These are phyloP conservation scores for Solanum habrochaites DNA, from an alignment of 257 asterid species.

Conservation along the genomic window DNA sequence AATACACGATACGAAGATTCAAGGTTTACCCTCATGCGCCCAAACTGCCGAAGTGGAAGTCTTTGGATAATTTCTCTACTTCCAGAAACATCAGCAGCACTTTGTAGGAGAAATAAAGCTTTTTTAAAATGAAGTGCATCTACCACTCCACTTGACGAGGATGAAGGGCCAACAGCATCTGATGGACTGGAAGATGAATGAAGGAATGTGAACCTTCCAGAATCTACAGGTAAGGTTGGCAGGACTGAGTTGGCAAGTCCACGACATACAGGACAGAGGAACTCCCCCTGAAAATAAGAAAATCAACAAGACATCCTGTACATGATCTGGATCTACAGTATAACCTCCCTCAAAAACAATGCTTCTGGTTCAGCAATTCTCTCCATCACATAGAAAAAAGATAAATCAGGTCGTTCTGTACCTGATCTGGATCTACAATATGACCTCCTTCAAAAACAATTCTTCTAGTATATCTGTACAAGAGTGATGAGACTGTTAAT, in stretches of 20 bases:
- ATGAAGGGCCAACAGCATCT: slow-evolving; percentile 17
- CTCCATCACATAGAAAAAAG: slow-evolving; percentile 5
- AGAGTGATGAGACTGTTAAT: not conserved
- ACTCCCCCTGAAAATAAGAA: slow-evolving; percentile 68
- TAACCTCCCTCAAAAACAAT: slow-evolving; percentile 92
- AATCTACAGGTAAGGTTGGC: slow-evolving; percentile 50
- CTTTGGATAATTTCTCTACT: slow-evolving; percentile 35
- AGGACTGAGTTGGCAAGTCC: slow-evolving; percentile 86
- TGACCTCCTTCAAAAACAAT: slow-evolving; percentile 94
- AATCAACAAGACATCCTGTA: slow-evolving; percentile 10
- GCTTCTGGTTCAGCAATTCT: slow-evolving; percentile 32
- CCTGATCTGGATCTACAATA: slow-evolving; percentile 96
- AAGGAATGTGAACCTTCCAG: slow-evolving; percentile 18
- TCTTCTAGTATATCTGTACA: slow-evolving; percentile 62
- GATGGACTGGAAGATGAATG: slow-evolving; percentile 8
- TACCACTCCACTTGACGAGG: slow-evolving; percentile 15
- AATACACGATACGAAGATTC: slow-evolving; percentile 49
- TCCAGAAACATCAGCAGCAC: slow-evolving; percentile 50
- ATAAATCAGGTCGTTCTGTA: slow-evolving; percentile 9
- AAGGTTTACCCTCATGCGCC: slow-evolving; percentile 37
- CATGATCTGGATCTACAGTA: slow-evolving; percentile 95
- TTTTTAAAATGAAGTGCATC: slow-evolving; percentile 35
- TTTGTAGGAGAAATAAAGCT: slow-evolving; percentile 48
- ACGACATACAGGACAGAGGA: slow-evolving; percentile 97
- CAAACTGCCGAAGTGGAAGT: slow-evolving; percentile 35